Base-by-base conservation (phyloP, 192 early-diverging fungal species). In the Umbelopsis sp. region DNA sequence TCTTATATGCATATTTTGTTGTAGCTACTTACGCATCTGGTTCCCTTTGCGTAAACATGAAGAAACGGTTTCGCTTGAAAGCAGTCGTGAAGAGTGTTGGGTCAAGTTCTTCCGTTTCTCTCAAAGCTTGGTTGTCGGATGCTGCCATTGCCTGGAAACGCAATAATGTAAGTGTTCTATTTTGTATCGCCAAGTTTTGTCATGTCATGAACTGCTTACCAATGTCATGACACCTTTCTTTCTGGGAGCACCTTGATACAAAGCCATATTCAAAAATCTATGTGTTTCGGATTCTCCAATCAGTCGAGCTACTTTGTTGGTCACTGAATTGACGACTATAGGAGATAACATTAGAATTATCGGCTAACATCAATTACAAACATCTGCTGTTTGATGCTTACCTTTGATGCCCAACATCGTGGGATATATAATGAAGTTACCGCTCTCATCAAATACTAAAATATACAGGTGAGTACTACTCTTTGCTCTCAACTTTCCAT, bases 351-450 rank as follows among this genome's bases (percentile, higher is more conserved):
- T 41, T 34, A 4, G 9, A 4, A 29, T 36, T 32, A 66, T 3
- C 29, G 21, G n/a, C 6, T 8, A 21, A 7, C 3, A 20, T 0
- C 38, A 2, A 54, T 36, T 43, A 49, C 21, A 44, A 6, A 54
- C 31, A 53, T 25, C 20, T 68, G 16, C 20, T 41, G 26, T 32
- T 25, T 34, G 16, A 12, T 29, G 29, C 53, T 65, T 70, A 83
- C 82, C 74, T 80, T 99, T 99, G 73, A 99, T 95, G 17, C 97
- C 97, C 70, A 98, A 83, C 32, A 98, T 80, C n/a, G 95, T 96
- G 21, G 94, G 85, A 78, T 95, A 97, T 70, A 98, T 89, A 68
- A 99, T 75, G 72, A 95, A 96, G 69, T 93, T 82, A 8, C 94
- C 87, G 36, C 91, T 92, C 38, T 95, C 91, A 81, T 99, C 97